Conservation (phyloP, 2,329 filamentous ascomycete genomes). For the Nigrograna mackinnonii region DNA sequence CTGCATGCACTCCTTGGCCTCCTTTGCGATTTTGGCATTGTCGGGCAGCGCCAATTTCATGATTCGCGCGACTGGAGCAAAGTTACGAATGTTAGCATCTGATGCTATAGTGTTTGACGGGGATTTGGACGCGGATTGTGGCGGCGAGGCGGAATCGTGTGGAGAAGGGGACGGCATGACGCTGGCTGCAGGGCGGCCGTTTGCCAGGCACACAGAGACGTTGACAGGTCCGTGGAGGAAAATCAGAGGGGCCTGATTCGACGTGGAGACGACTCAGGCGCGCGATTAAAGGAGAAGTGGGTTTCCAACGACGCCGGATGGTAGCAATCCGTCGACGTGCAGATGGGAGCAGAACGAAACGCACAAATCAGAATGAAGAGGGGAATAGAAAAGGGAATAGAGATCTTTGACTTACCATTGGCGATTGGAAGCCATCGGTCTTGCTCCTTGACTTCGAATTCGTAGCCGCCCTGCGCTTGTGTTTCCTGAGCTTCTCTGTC, state of each 20-base stretch:
- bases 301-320: slow-evolving; percentile 54
- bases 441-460: slow-evolving; percentile 99
- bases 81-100: slow-evolving; percentile 94
- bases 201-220: slow-evolving; percentile 30
- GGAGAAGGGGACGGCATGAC: slow-evolving; percentile 51
- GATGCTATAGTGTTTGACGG: slow-evolving; percentile 49
- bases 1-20: slow-evolving; percentile 99
- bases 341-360: slow-evolving; percentile 28
- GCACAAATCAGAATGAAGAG: slow-evolving; percentile 41
- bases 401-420: slow-evolving; percentile 88
- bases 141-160: slow-evolving; percentile 39
- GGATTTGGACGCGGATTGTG: slow-evolving; percentile 28
- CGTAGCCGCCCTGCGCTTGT: slow-evolving; percentile 77
- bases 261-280: slow-evolving; percentile 49
- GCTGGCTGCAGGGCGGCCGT: slow-evolving; percentile 43
- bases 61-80: slow-evolving; percentile 94
- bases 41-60: slow-evolving; percentile 98
- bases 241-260: slow-evolving; percentile 48
- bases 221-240: slow-evolving; percentile 23
- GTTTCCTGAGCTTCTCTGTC: slow-evolving; percentile 78
- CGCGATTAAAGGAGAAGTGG: slow-evolving; percentile 49
- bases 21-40: slow-evolving; percentile 98
- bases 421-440: slow-evolving; percentile 99
- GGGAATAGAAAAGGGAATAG: slow-evolving; percentile 29
- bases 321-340: slow-evolving; percentile 43